Conservation (phyloP, 768 basidiomycete species). For the Psilocybe cyanescens region DNA sequence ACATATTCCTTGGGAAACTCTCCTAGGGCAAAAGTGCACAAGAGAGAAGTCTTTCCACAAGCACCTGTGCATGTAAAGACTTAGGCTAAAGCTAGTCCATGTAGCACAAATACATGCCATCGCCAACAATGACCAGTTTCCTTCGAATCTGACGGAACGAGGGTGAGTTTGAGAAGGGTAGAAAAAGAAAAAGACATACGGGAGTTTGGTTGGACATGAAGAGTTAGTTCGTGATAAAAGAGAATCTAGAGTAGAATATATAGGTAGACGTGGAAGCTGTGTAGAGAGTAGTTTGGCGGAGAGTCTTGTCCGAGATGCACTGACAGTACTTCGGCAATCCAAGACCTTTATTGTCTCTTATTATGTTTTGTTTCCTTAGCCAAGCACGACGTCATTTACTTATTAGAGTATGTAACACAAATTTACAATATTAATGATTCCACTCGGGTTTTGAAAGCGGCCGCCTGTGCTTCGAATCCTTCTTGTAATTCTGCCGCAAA, state of each 20-base stretch:
- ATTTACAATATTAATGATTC: conserved; percentile 9
- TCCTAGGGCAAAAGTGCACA: conserved; percentile 91
- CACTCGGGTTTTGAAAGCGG: conserved; percentile 22
- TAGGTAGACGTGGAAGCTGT: conserved; percentile 19
- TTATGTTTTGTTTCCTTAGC: conserved; percentile 15
- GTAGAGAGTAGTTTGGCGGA: conserved; percentile 14
- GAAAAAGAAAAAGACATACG: conserved; percentile 13
- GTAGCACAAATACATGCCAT: conserved; percentile 61
- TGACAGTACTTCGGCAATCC: conserved; percentile 4
- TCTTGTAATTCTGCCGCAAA: conserved; percentile 25
- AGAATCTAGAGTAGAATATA: conserved; percentile 23
- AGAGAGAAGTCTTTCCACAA: conserved; percentile 92
- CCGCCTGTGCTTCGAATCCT: conserved; percentile 30
- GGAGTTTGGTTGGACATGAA: conserved; percentile 4
- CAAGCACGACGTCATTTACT: conserved; percentile 21
- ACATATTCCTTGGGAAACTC: conserved; percentile 98
- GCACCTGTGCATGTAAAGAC: conserved; percentile 59
- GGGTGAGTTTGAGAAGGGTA: conserved; percentile 17
- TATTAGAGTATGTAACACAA: conserved; percentile 5
- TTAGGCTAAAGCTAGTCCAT: conserved; percentile 21
- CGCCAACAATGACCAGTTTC: conserved; percentile 96
- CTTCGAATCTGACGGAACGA: conserved; percentile 71
- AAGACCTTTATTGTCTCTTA: conserved; percentile 20
- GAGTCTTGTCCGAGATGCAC: conserved; percentile 18
- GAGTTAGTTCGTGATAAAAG: background rate